phyloP scores from a whole-genome alignment of 2,329 filamentous ascomycete genomes.

The Esteya vermicola region DNA sequence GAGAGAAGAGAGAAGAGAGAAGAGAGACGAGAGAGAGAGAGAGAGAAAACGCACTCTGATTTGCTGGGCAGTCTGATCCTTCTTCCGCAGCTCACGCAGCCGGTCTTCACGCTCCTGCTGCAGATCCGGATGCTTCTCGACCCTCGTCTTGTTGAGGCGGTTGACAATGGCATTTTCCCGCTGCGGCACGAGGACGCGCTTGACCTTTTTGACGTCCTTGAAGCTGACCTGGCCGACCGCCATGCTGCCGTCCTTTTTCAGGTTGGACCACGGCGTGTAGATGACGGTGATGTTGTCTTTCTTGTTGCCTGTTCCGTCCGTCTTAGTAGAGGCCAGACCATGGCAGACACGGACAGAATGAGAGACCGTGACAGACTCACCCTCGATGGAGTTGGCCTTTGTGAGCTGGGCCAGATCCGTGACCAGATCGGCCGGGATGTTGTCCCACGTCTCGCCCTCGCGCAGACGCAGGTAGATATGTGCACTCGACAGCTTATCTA shows the following conservation, averaged over 20 bases:
- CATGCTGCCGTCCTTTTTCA: constrained; percentile 94
- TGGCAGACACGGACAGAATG: background rate
- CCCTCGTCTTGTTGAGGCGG: constrained; percentile 92
- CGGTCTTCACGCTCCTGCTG: constrained; percentile 68
- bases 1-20: background rate
- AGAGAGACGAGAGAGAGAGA: constrained; percentile 1
- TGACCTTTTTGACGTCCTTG: constrained; percentile 76
- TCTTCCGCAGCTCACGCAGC: constrained; percentile 54
- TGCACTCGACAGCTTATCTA: constrained; percentile 89
- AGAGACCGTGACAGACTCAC: constrained; percentile 32
- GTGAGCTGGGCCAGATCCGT: constrained; percentile 91
- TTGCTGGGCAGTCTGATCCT: constrained; percentile 49
- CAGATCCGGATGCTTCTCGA: constrained; percentile 77
- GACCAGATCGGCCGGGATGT: constrained; percentile 59
- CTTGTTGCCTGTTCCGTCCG: constrained; percentile 60
- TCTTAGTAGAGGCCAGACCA: background rate
- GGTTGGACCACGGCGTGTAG: constrained; percentile 91
- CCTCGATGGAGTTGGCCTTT: constrained; percentile 98
- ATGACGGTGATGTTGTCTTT: constrained; percentile 95
- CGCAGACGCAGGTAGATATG: constrained; percentile 86
- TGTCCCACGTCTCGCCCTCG: constrained; percentile 71
- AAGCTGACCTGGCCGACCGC: constrained; percentile 89
- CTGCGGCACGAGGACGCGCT: constrained; percentile 62
- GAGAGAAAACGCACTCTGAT: constrained; percentile 36
- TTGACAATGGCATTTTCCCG: constrained; percentile 89